A percentile compares a stretch with the other conserved stretches of the same genome.
phyloP scores from a whole-genome alignment of 192 early-diverging fungal species.

The Tieghemiomyces parasiticus region DNA sequence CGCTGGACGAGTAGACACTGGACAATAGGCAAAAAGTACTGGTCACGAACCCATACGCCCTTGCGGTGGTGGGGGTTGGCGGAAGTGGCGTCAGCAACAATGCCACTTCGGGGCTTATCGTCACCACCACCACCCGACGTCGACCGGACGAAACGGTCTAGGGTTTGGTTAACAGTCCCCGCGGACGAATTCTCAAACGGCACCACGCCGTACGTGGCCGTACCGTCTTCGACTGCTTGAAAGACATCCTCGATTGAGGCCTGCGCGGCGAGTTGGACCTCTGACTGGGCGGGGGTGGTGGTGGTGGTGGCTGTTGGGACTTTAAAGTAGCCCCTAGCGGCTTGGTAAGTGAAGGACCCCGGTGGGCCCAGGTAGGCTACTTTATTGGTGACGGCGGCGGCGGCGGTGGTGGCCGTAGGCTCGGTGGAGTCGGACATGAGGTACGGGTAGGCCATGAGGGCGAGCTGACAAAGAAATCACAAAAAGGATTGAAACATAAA shows the following conservation, averaged over 20 bases:
- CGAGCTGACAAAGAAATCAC: no score
- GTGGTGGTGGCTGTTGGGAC: constrained; percentile 14
- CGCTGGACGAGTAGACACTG: constrained; percentile 70
- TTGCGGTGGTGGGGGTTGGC: no score
- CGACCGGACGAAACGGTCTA: constrained; percentile 45
- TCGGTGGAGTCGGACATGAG: no score
- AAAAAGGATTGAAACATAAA: no score
- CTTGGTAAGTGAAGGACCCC: constrained; percentile 85
- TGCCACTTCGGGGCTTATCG: no score
- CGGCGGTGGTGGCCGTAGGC: no score
- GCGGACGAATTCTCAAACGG: constrained; percentile 92
- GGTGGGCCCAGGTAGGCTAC: constrained; percentile 84
- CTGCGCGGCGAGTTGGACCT: constrained; percentile 29
- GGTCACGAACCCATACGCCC: no score
- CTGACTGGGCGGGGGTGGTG: no score
- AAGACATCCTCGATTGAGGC: constrained; percentile 65
- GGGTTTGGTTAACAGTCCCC: constrained; percentile 66
- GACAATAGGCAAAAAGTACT: constrained; percentile 62
- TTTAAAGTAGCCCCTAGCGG: constrained; percentile 59
- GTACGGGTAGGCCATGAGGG: no score
- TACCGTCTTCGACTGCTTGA: constrained; percentile 51
- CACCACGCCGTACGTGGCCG: constrained; percentile 75
- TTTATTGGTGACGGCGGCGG: no score
- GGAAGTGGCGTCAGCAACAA: no score
- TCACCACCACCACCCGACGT: no score